Conservation (phyloP, 208 protist genomes). For the Leishmania tropica region DNA sequence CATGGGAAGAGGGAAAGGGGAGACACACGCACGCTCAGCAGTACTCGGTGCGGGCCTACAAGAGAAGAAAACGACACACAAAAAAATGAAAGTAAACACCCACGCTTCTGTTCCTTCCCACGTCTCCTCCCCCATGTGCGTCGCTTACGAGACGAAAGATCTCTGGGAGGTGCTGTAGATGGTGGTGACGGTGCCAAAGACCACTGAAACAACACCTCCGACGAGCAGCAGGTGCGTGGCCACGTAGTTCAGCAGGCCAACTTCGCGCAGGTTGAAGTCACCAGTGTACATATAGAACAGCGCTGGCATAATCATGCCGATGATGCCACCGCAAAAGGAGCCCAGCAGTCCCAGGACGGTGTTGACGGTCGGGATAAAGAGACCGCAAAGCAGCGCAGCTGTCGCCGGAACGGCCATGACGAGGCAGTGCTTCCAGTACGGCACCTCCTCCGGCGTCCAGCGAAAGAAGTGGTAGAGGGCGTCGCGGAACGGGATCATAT, state of each 20-base stretch:
- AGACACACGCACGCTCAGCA: not conserved
- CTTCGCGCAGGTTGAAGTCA: slow-evolving; percentile 32
- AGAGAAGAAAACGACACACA: not conserved
- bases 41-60: not conserved
- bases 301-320: slow-evolving; percentile 61
- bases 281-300: slow-evolving; percentile 74
- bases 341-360: slow-evolving; percentile 55
- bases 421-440: slow-evolving; percentile 38
- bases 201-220: slow-evolving; percentile 40
- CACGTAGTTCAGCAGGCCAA: slow-evolving; percentile 44
- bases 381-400: slow-evolving; percentile 29
- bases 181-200: slow-evolving; percentile 42
- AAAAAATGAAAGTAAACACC: not conserved
- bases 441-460: slow-evolving; percentile 25
- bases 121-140: not conserved
- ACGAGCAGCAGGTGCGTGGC: slow-evolving; percentile 57
- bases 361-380: slow-evolving; percentile 48
- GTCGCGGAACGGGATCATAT: slow-evolving; percentile 61
- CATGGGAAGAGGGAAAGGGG: not conserved
- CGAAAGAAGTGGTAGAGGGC: slow-evolving; percentile 52
- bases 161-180: slow-evolving; percentile 45
- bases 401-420: slow-evolving; percentile 29
- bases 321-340: slow-evolving; percentile 55
- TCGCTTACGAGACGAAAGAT: slow-evolving; percentile 34
- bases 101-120: not conserved